Conservation (phyloP, 2,329 filamentous ascomycete genomes). For the Hyphodiscus sp. region DNA sequence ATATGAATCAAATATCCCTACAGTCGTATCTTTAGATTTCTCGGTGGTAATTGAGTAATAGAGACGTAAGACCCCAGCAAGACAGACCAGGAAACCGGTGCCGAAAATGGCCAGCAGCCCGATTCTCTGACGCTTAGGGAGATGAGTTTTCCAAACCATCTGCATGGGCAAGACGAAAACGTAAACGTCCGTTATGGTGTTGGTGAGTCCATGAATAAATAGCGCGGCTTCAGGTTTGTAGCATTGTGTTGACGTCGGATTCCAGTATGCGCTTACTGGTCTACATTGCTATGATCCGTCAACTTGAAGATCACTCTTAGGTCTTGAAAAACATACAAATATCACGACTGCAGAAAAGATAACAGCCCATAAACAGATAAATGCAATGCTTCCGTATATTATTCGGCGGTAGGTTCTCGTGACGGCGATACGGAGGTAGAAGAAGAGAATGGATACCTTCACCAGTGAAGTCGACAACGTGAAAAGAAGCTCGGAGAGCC, state of each 20-base stretch:
- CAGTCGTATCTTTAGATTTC: not conserved
- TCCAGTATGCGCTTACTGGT: constrained; percentile 3
- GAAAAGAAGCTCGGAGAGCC: constrained; percentile 2
- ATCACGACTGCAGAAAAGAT: not conserved
- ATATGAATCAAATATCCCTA: too few relatives aligned
- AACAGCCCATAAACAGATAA: constrained; percentile 6
- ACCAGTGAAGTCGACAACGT: constrained; percentile 4
- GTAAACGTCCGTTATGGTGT: constrained; percentile 3
- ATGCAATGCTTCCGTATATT: constrained; percentile 5
- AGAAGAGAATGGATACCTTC: constrained; percentile 12
- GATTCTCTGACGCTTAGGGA: constrained; percentile 2
- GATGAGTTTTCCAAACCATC: constrained; percentile 2
- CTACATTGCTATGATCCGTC: constrained; percentile 2
- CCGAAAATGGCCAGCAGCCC: constrained; percentile 2
- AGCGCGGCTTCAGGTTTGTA: constrained; percentile 1
- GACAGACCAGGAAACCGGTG: constrained; percentile 1
- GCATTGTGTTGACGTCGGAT: not conserved
- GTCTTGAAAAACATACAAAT: constrained; percentile 3
- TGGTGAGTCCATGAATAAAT: constrained; percentile 7
- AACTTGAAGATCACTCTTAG: not conserved
- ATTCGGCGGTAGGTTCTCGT: constrained; percentile 2
- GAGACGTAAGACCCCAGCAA: not conserved
- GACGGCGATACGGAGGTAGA: constrained; percentile 12
- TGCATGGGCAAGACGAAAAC: constrained; percentile 3
- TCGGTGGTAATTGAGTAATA: constrained; percentile 1